Conservation (phyloP, 2,329 filamentous ascomycete species). For the Chaetomiaceae sp. region DNA sequence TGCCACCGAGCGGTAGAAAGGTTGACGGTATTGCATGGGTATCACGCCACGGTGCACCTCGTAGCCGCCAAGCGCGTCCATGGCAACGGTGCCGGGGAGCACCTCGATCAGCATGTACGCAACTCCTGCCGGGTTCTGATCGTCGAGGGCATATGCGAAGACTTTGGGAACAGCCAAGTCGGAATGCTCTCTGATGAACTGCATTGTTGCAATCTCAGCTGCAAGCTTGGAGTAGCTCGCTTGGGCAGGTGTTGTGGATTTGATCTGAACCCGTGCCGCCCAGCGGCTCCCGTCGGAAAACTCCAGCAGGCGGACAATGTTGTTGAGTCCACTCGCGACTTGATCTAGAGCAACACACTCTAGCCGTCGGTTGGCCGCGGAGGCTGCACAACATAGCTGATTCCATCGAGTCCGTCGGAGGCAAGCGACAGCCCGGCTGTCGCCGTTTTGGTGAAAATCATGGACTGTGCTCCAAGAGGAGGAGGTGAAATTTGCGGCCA, state of each 20-base stretch:
- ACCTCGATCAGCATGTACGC: conserved; percentile 5
- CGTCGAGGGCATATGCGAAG: conserved; percentile 1
- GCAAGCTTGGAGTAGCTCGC: not conserved
- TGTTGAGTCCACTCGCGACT: conserved; percentile 1
- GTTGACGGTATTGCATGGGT: not conserved
- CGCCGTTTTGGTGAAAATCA: conserved; percentile 1
- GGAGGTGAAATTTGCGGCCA: not conserved
- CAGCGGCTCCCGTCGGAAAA: conserved; percentile 1
- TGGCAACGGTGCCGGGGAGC: conserved; percentile 1
- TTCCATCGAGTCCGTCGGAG: conserved; percentile 3
- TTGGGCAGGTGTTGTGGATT: not conserved
- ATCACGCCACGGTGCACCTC: conserved; percentile 1
- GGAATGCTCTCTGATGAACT: not conserved
- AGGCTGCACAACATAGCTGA: not conserved
- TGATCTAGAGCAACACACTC: not conserved
- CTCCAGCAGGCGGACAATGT: conserved; percentile 2
- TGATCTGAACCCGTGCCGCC: conserved; percentile 2
- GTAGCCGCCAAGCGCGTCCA: conserved; percentile 1
- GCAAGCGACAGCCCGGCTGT: not conserved
- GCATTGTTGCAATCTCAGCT: conserved; percentile 2
- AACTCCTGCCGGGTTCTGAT: not conserved
- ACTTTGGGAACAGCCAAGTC: not conserved
- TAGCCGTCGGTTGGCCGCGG: not conserved
- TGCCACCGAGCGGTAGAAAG: not conserved
- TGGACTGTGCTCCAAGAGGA: not conserved